Evolutionary conservation across 768 basidiomycete species (phyloP), one percentile per base, ranked within the genome.

Genomic region (Chalciporus piperatus): DNA sequence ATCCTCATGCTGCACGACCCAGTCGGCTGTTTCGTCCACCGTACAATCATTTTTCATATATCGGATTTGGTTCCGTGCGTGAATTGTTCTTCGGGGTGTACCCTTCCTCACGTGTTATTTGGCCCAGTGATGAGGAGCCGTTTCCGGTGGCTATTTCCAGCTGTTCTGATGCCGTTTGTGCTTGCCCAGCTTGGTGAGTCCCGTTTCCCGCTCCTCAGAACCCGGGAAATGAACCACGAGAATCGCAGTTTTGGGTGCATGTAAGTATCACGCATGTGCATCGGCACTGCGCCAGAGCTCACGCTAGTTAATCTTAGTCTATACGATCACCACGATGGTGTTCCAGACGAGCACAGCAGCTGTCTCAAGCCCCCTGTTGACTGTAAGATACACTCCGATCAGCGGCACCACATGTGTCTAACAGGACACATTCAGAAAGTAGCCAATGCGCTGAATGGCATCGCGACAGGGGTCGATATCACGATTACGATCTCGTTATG

Each of bases 11-110:
- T 45, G 13, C 16, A 2, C 35, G 47, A 38, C 35, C 25, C 39
- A 66, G 63, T 60, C 61, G 10, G 30, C 43, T 3, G 52, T 64
- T 56, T 58, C 58, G 17, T 47, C 45, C 40, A 42, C 64, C 6
- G 58, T 62, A 27, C 60, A 64, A 39, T 58, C 58, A 19, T 63
- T 58, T 49, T 64, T 65, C 58, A 63, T 62, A 50, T 63, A 52
- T 49, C 58, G 61, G 13, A 58, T 66, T 37, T 64, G 59, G 64
- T 51, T 10, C 14, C 28, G 63, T 60, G 50, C 20, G 62, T 63
- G 35, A 20, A 28, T 42, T 30, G 9, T 3, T 45, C 54, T 52
- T 43, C 42, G 14, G n/a, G 6, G 13, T 33, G 40, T 13, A 14
- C 28, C 14, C 13, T 39, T 49, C 22, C 57, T 16, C n/a, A 37